phyloP scores from a whole-genome alignment of 176 grass and related monocot species.

The Aegilops speltoides region DNA sequence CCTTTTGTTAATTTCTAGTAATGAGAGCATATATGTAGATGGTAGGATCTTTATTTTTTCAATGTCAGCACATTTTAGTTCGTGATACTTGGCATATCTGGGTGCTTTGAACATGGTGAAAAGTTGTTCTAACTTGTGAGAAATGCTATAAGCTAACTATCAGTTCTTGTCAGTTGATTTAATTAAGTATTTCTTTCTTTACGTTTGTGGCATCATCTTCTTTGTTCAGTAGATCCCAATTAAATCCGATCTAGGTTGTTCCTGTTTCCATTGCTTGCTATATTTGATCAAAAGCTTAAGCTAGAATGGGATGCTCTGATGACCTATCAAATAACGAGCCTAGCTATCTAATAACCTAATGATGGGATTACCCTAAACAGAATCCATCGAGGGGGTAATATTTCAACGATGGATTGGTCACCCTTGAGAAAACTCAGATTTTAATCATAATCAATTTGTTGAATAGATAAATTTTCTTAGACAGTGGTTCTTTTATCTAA shows the following conservation, averaged over 20 bases:
- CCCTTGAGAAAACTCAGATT: not conserved
- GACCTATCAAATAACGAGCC: not conserved
- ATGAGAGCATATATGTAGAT: not conserved
- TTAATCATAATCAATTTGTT: not conserved
- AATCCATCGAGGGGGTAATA: not conserved
- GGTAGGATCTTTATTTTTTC: not conserved
- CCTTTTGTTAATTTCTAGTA: not conserved
- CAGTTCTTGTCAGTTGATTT: not conserved
- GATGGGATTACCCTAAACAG: too few species aligned
- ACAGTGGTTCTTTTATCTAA: not conserved
- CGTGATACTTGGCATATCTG: not conserved
- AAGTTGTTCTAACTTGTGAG: not conserved
- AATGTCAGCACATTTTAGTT: not conserved
- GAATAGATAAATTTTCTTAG: not conserved
- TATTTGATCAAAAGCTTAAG: not conserved
- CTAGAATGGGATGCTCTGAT: not conserved
- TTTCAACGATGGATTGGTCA: not conserved
- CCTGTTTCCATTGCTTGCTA: not conserved
- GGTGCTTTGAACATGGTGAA: constrained; percentile 12
- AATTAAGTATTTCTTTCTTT: not conserved
- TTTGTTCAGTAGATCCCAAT: not conserved
- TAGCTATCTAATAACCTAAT: too few species aligned
- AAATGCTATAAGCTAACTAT: not conserved
- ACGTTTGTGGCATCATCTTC: not conserved
- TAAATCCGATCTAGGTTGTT: not conserved